Evolutionary conservation across 2,329 filamentous ascomycete species (phyloP).

Genomic region (Trichoderma sp.): DNA sequence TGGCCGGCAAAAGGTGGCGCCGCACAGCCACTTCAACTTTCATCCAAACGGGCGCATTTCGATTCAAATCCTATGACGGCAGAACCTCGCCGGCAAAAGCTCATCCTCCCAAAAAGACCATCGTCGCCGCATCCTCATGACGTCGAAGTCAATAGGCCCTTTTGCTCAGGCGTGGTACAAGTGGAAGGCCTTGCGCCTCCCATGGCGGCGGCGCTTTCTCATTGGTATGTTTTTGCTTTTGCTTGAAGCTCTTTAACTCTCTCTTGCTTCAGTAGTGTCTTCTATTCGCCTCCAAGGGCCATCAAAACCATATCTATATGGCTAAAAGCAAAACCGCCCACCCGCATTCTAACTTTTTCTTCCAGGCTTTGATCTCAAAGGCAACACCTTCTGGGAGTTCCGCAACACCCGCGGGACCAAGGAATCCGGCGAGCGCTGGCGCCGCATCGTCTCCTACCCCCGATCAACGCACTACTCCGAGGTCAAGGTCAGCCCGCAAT

Average conservation of each 20-base stretch:
- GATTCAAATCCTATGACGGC: not conserved
- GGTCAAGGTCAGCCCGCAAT: conserved; percentile 57
- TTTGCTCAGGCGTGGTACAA: conserved; percentile 50
- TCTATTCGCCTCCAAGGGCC: not conserved
- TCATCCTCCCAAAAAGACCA: not conserved
- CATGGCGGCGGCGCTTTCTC: conserved; percentile 63
- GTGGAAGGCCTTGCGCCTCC: conserved; percentile 61
- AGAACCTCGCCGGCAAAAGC: not conserved
- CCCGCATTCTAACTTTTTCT: not conserved
- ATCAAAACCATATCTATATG: not conserved
- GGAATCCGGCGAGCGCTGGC: conserved; percentile 44
- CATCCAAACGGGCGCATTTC: not conserved
- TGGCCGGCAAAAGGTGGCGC: not conserved
- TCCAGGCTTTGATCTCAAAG: conserved; percentile 61
- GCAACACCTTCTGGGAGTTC: conserved; percentile 70
- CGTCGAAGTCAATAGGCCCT: conserved; percentile 37
- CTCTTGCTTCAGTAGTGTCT: not conserved
- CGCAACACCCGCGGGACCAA: conserved; percentile 45
- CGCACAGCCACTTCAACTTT: not conserved
- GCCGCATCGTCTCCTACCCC: conserved; percentile 61
- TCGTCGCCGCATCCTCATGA: conserved; percentile 30
- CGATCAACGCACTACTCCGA: conserved; percentile 51
- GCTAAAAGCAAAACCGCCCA: not conserved
- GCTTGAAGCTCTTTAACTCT: not conserved
- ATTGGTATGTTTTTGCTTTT: conserved; percentile 45